Evolutionary conservation across 176 grass and related monocot species (phyloP).

Genomic region (Rhynchospora breviuscula): DNA sequence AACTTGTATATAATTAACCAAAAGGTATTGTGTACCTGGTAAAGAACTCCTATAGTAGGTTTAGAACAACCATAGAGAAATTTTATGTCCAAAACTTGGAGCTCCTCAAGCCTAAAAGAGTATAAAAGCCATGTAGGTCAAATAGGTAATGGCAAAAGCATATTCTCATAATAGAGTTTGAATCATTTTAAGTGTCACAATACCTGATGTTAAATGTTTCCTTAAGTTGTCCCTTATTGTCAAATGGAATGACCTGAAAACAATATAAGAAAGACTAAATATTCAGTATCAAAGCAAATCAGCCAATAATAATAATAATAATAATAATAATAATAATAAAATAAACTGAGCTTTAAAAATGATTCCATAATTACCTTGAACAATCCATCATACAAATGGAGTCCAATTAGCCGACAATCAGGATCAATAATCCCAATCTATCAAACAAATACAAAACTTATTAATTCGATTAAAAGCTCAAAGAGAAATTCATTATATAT

Average conservation of each 20-base stretch:
- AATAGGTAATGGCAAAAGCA: background rate
- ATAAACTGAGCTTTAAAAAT: slow-evolving; percentile 1
- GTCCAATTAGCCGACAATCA: slow-evolving; percentile 88
- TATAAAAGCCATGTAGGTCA: slow-evolving; percentile 16
- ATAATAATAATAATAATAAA: background rate
- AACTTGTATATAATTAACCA: background rate
- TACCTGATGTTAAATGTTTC: slow-evolving; percentile 99
- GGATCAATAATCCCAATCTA: slow-evolving; percentile 97
- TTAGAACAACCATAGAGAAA: slow-evolving; percentile 89
- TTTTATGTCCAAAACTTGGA: slow-evolving; percentile 96
- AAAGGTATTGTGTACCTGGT: slow-evolving; percentile 42
- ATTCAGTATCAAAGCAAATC: slow-evolving; percentile 1
- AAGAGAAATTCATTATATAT: background rate
- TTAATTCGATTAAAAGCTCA: background rate
- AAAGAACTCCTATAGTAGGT: slow-evolving; percentile 86
- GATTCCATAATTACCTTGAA: slow-evolving; percentile 60
- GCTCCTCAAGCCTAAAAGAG: slow-evolving; percentile 78
- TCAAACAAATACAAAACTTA: background rate
- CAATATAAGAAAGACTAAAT: background rate
- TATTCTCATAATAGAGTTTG: background rate
- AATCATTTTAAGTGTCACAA: background rate
- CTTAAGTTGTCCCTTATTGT: slow-evolving; percentile 98
- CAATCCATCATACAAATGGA: slow-evolving; percentile 92
- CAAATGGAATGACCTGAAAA: slow-evolving; percentile 94
- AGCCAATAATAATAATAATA: background rate